phyloP scores from a whole-genome alignment of 2,329 filamentous ascomycete species.

The Penicillium sp. region DNA sequence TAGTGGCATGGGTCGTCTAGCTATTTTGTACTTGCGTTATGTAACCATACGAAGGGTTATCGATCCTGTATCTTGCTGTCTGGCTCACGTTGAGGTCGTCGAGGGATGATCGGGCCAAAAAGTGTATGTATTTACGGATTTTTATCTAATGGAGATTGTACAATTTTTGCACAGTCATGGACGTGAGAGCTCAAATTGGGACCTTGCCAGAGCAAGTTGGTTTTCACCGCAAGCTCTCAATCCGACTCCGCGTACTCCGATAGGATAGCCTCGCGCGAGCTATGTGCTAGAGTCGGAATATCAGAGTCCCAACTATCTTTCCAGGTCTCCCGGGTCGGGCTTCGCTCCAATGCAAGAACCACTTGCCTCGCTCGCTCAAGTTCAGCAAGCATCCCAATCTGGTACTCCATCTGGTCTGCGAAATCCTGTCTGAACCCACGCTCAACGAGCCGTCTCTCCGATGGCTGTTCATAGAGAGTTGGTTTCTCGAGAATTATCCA shows the following conservation, averaged over 20 bases:
- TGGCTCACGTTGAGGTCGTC: too few relatives aligned
- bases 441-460: not conserved
- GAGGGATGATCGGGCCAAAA: too few relatives aligned
- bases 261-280: not conserved
- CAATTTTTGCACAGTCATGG: not conserved
- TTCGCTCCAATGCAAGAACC: not conserved
- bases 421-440: not conserved
- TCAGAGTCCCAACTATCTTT: not conserved
- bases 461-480: not conserved
- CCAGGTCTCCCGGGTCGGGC: not conserved
- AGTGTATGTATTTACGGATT: not conserved
- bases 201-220: not conserved
- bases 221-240: not conserved
- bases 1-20: too few relatives aligned
- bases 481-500: conserved; percentile 4
- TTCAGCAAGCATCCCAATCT: not conserved
- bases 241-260: not conserved
- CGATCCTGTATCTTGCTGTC: too few relatives aligned
- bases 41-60: too few relatives aligned
- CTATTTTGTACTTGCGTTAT: too few relatives aligned
- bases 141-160: not conserved
- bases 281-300: not conserved
- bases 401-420: not conserved
- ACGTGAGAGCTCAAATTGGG: not conserved
- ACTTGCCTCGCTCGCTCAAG: not conserved